A percentile compares a stretch with the other conserved stretches of the same genome.
phyloP scores from a whole-genome alignment of 345 rosid genomes.

The Aurinia saxatilis region DNA sequence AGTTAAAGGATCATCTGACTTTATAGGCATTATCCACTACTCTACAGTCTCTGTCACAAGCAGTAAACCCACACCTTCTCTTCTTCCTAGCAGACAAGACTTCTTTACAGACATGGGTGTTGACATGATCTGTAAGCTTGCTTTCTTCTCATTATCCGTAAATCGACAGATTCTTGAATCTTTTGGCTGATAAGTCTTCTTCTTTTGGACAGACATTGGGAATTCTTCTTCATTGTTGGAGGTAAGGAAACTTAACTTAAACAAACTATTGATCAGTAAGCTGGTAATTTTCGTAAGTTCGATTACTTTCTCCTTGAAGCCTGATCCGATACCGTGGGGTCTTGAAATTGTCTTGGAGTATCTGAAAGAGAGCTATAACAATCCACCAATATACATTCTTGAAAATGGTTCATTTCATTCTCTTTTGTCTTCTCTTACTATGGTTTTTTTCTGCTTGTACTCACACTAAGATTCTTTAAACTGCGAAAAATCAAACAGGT shows the following conservation, averaged over 20 bases:
- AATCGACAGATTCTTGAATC: not conserved
- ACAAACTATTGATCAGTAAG: not conserved
- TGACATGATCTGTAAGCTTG: constrained; percentile 17
- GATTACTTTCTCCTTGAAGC: constrained; percentile 16
- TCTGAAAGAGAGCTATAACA: constrained; percentile 34
- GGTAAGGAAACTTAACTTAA: constrained; percentile 8
- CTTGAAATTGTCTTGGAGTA: constrained; percentile 30
- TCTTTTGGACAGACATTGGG: constrained; percentile 26
- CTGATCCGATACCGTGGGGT: constrained; percentile 27
- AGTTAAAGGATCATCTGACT: constrained; percentile 61
- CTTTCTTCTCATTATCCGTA: not conserved
- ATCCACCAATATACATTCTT: constrained; percentile 41
- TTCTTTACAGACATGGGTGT: constrained; percentile 32
- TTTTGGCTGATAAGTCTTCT: not conserved
- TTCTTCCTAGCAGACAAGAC: constrained; percentile 20
- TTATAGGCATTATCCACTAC: constrained; percentile 50
- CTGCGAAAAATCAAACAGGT: constrained; percentile 19
- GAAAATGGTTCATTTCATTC: constrained; percentile 38
- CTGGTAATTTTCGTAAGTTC: not conserved
- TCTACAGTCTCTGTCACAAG: constrained; percentile 23
- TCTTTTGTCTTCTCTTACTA: not conserved
- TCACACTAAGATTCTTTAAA: not conserved
- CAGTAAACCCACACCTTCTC: constrained; percentile 12
- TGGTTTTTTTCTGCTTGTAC: not conserved
- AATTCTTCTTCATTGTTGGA: not conserved